Evolutionary conservation across 352 stramenopile species (phyloP).

Genomic region (Pythium brachiatum): DNA sequence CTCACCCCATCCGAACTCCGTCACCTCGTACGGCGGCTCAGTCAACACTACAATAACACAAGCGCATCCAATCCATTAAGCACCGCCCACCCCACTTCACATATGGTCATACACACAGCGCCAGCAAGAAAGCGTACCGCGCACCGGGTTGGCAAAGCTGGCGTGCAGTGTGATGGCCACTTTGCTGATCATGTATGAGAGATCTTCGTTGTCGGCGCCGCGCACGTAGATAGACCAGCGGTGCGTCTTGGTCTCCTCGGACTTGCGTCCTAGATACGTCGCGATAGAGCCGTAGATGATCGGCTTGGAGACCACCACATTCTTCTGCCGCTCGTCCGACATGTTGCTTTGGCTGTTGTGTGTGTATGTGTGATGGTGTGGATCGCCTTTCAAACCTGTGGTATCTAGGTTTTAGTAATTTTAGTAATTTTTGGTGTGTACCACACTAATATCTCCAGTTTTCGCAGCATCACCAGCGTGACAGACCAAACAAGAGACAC

Average conservation of each 20-base stretch:
- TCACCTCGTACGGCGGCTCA: conserved; percentile 95
- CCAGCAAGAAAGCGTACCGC: conserved; percentile 44
- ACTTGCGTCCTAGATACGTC: conserved; percentile 91
- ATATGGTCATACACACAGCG: background rate
- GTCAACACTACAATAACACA: conserved; percentile 76
- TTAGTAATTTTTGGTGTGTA: background rate
- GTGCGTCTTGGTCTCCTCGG: conserved; percentile 94
- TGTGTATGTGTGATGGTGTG: background rate
- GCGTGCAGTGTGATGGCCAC: conserved; percentile 97
- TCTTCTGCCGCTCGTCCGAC: conserved; percentile 72
- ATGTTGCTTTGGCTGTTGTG: conserved; percentile 32
- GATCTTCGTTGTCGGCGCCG: conserved; percentile 91
- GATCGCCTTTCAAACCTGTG: background rate
- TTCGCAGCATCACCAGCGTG: conserved; percentile 4
- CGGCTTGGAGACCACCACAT: conserved; percentile 88
- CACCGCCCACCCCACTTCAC: background rate
- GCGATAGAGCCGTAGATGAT: conserved; percentile 95
- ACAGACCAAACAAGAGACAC: conserved; percentile 2
- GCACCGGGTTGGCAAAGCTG: conserved; percentile 93
- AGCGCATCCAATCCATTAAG: background rate
- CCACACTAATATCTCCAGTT: conserved; percentile 15
- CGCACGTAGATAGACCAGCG: conserved; percentile 95
- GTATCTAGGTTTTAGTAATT: background rate
- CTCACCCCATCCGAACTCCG: conserved; percentile 96
- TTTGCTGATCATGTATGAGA: conserved; percentile 94